Evolutionary conservation across 495 filamentous ascomycete species (phyloP).

Genomic region (Penicillium lividum): DNA sequence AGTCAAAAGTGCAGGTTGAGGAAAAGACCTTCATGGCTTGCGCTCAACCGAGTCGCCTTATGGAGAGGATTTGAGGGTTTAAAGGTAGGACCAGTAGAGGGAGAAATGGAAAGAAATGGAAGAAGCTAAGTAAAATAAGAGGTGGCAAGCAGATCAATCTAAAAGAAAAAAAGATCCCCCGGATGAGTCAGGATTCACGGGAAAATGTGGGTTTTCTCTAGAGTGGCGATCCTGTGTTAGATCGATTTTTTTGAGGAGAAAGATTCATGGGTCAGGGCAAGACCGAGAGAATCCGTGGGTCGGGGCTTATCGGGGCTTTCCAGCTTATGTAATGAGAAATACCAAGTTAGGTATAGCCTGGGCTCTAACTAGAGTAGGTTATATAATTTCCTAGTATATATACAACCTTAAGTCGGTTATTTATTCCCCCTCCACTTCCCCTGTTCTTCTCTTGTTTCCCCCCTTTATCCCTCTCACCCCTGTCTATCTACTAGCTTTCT

Average conservation of each 20-base stretch:
- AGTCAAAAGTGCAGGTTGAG: constrained; percentile 83
- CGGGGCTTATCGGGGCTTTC: constrained; percentile 29
- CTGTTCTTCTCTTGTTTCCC: background rate
- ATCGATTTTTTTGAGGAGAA: constrained; percentile 20
- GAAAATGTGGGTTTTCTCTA: constrained; percentile 19
- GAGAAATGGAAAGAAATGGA: background rate
- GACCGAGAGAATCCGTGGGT: constrained; percentile 18
- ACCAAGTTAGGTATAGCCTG: background rate
- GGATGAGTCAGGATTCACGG: constrained; percentile 7
- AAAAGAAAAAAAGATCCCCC: constrained; percentile 2
- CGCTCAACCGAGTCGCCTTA: constrained; percentile 8
- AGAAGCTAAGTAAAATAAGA: background rate
- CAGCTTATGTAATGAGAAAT: constrained; percentile 14
- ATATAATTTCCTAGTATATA: background rate
- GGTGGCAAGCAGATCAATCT: constrained; percentile 4
- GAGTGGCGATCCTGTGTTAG: constrained; percentile 26
- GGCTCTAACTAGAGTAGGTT: background rate
- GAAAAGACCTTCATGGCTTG: constrained; percentile 88
- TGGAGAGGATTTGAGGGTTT: constrained; percentile 1
- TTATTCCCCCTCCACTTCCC: background rate
- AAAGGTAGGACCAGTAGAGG: background rate
- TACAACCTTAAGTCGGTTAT: background rate
- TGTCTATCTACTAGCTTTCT: background rate
- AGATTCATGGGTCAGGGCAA: constrained; percentile 27
- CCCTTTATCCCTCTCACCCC: background rate